Conservation (phyloP, 257 asterid species). For the Rehmannia glutinosa region DNA sequence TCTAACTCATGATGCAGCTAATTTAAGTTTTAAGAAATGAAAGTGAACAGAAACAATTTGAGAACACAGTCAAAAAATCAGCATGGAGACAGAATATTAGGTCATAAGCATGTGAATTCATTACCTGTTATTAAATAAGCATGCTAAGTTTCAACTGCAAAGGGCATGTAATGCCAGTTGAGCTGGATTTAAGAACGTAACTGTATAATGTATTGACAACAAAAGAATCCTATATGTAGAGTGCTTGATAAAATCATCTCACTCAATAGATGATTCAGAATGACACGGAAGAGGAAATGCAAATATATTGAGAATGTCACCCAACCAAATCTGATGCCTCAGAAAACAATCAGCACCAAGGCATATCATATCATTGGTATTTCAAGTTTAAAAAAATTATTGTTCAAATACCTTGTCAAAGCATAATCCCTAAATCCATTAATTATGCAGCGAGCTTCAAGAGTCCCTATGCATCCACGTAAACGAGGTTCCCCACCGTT, state of each 20-base stretch:
- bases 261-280: constrained; percentile 5
- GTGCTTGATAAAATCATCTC: constrained; percentile 5
- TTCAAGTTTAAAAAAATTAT: constrained; percentile 6
- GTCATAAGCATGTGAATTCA: not conserved
- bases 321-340: not conserved
- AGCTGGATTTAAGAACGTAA: not conserved
- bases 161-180: not conserved
- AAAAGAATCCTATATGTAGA: not conserved
- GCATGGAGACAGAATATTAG: not conserved
- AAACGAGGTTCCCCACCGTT: constrained; percentile 94
- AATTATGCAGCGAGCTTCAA: constrained; percentile 74
- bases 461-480: constrained; percentile 98
- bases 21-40: too few species aligned
- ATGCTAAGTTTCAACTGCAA: not conserved
- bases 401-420: constrained; percentile 59
- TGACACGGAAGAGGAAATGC: not conserved
- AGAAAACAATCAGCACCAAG: not conserved
- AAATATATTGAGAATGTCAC: not conserved
- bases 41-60: too few species aligned
- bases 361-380: not conserved
- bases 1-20: too few species aligned
- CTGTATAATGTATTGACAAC: not conserved
- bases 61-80: constrained; percentile 1
- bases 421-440: constrained; percentile 93
- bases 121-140: not conserved